These are phyloP conservation scores for Phytopythium mirpurense DNA, from an alignment of 352 stramenopile species.

Conservation along the genomic window DNA sequence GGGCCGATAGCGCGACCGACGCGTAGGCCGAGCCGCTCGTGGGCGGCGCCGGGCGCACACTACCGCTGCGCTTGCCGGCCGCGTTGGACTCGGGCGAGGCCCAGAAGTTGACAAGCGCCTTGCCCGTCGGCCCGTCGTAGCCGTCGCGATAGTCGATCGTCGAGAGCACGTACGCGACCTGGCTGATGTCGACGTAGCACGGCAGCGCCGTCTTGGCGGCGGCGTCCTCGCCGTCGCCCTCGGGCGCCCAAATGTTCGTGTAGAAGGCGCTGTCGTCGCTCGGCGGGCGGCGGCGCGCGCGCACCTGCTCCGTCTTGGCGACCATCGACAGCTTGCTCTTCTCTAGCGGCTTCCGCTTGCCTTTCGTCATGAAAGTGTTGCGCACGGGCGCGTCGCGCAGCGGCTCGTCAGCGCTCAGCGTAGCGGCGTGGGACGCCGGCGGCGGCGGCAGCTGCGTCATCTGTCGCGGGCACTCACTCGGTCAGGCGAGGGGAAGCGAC, in stretches of 20 bases:
- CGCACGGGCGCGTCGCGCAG: conserved; percentile 7
- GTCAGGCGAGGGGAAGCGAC: too few relatives aligned
- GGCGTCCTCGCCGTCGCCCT: conserved; percentile 13
- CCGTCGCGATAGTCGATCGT: conserved; percentile 69
- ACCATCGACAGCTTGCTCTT: conserved; percentile 43
- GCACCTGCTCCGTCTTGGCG: conserved; percentile 26
- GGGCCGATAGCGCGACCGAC: neutral
- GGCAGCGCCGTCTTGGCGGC: conserved; percentile 14
- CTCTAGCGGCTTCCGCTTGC: conserved; percentile 46
- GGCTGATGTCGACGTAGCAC: conserved; percentile 71
- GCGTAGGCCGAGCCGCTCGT: neutral
- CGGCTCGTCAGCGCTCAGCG: neutral
- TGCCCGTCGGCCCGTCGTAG: conserved; percentile 31
- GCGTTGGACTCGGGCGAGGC: conserved; percentile 19
- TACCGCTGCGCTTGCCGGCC: conserved; percentile 1
- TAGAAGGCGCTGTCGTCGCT: conserved; percentile 76
- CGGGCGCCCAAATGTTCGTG: conserved; percentile 67
- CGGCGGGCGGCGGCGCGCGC: conserved; percentile 19
- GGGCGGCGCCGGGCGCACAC: neutral
- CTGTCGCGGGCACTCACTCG: conserved; percentile 2
- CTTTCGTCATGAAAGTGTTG: conserved; percentile 17
- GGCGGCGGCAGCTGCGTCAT: neutral
- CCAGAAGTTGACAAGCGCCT: conserved; percentile 58
- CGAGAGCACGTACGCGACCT: conserved; percentile 70
- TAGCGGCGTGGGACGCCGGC: neutral